Percentiles rank a stretch among this genome's conserved stretches.
phyloP scores from a whole-genome alignment of 164 flowering plant species.

The Stephania yunnanensis region DNA sequence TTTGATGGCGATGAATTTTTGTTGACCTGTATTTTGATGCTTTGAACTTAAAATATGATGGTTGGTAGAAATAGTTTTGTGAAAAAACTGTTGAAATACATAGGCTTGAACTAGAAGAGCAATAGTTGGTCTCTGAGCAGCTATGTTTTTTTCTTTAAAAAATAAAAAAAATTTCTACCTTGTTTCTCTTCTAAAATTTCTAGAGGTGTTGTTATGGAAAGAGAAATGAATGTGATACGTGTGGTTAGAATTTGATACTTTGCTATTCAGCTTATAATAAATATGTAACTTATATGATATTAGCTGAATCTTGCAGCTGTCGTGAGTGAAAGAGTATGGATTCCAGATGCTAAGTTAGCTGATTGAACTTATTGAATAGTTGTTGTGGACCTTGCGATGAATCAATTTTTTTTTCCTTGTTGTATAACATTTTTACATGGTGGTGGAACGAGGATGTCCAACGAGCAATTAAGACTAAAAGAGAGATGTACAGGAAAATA shows the following conservation, averaged over 20 bases:
- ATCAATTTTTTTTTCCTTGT: too few relatives aligned
- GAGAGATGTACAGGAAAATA: too few relatives aligned
- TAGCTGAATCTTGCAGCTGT: background rate
- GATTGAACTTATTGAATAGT: too few relatives aligned
- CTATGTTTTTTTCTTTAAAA: background rate
- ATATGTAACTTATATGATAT: background rate
- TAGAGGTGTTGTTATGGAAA: background rate
- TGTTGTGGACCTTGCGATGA: too few relatives aligned
- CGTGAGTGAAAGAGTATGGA: background rate
- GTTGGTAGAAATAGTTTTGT: background rate
- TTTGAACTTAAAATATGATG: background rate
- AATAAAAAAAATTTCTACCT: background rate
- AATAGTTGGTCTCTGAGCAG: background rate
- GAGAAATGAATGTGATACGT: background rate
- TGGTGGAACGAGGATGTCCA: too few relatives aligned
- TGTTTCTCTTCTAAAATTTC: background rate
- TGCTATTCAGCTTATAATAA: too few relatives aligned
- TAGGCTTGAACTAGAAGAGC: background rate
- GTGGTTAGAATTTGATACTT: background rate
- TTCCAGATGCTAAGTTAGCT: background rate
- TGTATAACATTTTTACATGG: too few relatives aligned
- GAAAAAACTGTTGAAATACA: background rate
- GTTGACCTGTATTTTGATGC: background rate
- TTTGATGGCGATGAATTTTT: conserved; percentile 26
- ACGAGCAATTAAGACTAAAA: too few relatives aligned